Evolutionary conservation across 345 rosid genomes (phyloP).

Genomic region (Arabidopsis suecica): DNA sequence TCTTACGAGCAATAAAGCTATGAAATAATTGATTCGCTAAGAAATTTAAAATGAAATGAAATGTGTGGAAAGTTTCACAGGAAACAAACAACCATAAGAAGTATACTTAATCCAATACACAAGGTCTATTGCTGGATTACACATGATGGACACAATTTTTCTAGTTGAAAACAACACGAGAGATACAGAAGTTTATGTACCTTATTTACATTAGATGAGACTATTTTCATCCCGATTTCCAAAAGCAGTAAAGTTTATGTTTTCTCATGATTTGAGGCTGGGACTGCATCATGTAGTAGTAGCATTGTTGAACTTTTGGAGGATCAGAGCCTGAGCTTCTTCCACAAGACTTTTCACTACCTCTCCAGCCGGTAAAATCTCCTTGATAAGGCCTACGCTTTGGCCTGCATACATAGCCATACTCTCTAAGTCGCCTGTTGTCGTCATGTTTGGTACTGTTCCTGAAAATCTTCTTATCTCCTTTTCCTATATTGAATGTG

Average conservation of each 20-base stretch:
- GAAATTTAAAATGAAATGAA: constrained; percentile 5
- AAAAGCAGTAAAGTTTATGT: constrained; percentile 6
- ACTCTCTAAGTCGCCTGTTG: constrained; percentile 83
- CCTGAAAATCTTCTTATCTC: constrained; percentile 74
- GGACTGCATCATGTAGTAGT: constrained; percentile 24
- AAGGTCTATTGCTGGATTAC: constrained; percentile 7
- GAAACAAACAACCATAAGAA: background rate
- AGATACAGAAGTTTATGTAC: background rate
- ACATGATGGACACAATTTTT: constrained; percentile 16
- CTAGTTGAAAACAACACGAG: constrained; percentile 8
- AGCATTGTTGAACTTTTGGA: constrained; percentile 40
- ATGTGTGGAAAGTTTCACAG: background rate
- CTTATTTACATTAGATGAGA: constrained; percentile 17
- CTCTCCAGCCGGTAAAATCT: constrained; percentile 76
- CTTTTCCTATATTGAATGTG: constrained; percentile 58
- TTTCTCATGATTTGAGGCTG: constrained; percentile 25
- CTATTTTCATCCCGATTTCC: constrained; percentile 22
- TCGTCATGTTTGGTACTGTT: constrained; percentile 67
- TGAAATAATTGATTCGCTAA: background rate
- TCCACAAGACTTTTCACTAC: constrained; percentile 67
- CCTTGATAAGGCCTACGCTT: constrained; percentile 79
- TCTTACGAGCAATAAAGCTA: constrained; percentile 22
- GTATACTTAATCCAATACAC: constrained; percentile 14
- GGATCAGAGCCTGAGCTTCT: constrained; percentile 66
- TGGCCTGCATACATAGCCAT: constrained; percentile 93